These are phyloP conservation scores for Lentinula boryana DNA, from an alignment of 768 basidiomycete genomes.

Conservation along the genomic window DNA sequence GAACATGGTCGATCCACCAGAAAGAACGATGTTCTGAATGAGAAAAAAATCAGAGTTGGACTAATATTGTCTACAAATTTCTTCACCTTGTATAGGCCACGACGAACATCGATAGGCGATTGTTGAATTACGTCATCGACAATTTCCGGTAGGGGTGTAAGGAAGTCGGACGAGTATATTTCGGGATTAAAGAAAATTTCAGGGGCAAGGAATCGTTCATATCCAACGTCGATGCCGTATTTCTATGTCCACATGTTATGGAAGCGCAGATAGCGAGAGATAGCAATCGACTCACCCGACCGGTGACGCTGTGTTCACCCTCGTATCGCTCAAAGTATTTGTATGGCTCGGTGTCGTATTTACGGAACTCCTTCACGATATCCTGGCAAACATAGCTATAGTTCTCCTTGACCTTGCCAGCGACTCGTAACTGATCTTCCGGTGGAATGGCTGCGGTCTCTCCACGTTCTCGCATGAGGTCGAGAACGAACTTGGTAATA, in stretches of 20 bases:
- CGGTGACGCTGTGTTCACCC: conserved; percentile 89
- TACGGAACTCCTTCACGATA: conserved; percentile 97
- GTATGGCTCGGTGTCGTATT: conserved; percentile 94
- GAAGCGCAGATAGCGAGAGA: not conserved
- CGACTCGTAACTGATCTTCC: conserved; percentile 89
- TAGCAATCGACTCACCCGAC: conserved; percentile 51
- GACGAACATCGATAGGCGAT: conserved; percentile 94
- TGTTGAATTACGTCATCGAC: conserved; percentile 95
- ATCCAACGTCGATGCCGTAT: conserved; percentile 92
- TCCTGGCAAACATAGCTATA: conserved; percentile 99
- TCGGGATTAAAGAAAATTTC: conserved; percentile 99
- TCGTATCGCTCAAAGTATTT: conserved; percentile 94
- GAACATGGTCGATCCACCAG: conserved; percentile 99
- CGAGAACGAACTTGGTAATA: conserved; percentile 94
- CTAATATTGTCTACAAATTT: not conserved
- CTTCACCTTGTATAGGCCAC: conserved; percentile 88
- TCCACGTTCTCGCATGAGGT: conserved; percentile 91
- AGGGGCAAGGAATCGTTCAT: conserved; percentile 97
- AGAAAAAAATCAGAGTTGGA: not conserved
- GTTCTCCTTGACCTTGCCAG: conserved; percentile 94
- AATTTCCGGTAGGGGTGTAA: conserved; percentile 93
- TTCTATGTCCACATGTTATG: conserved; percentile 44
- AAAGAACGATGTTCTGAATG: conserved; percentile 87
- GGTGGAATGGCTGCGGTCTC: conserved; percentile 88
- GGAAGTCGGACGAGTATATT: conserved; percentile 95